A percentile compares a stretch with the other conserved stretches of the same genome.
Evolutionary conservation across 257 asterid genomes (phyloP).

Genomic region (Ballota nigra): DNA sequence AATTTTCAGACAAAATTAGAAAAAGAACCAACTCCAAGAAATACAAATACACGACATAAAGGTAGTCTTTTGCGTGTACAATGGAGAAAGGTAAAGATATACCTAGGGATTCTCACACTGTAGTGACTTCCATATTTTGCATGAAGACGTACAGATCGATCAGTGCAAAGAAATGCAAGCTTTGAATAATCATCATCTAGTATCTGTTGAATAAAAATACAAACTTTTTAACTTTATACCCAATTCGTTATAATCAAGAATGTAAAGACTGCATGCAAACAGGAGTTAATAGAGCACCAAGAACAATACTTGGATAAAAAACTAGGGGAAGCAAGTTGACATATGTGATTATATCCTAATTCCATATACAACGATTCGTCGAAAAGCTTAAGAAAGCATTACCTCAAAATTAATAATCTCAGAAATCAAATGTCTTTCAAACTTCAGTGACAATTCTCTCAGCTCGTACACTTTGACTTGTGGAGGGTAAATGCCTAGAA

Average conservation of each 20-base stretch:
- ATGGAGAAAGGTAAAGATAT: constrained; percentile 1
- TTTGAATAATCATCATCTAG: constrained; percentile 90
- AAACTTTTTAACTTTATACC: constrained; percentile 5
- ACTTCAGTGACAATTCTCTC: constrained; percentile 75
- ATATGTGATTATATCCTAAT: neutral
- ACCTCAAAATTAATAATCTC: constrained; percentile 89
- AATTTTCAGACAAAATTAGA: neutral
- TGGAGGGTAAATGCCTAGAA: constrained; percentile 93
- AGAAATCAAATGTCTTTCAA: constrained; percentile 89
- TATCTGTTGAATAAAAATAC: constrained; percentile 42
- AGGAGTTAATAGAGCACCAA: neutral
- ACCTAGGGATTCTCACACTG: constrained; percentile 92
- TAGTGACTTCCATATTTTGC: constrained; percentile 96
- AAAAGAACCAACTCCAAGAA: neutral
- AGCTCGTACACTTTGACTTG: constrained; percentile 92
- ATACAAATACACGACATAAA: constrained; percentile 3
- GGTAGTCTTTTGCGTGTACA: neutral
- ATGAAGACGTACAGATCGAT: constrained; percentile 89
- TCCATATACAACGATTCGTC: neutral
- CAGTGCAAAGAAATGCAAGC: constrained; percentile 92
- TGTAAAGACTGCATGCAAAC: neutral
- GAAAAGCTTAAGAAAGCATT: neutral
- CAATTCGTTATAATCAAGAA: neutral
- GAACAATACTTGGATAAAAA: neutral
- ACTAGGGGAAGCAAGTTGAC: neutral